A percentile compares a stretch with the other conserved stretches of the same genome.
Conservation (phyloP, 805 yeast genomes). For the Saturnispora serradocipensis region DNA sequence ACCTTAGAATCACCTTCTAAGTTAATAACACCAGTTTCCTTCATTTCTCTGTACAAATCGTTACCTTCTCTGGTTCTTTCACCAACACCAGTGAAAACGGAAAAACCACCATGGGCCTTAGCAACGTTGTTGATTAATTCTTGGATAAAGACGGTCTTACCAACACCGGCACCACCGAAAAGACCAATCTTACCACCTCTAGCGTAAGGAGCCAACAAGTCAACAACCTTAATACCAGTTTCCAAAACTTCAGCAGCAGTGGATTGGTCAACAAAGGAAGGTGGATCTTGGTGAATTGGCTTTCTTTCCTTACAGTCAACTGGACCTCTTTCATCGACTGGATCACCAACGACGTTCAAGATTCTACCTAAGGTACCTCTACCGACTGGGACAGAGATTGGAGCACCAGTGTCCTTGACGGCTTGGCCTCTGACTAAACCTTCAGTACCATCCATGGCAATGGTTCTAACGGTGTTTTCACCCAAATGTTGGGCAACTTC, state of each 20-base stretch:
- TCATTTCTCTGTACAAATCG: conserved; percentile 99
- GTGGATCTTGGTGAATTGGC: conserved; percentile 99
- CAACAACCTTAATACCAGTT: conserved; percentile 99
- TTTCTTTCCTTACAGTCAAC: conserved; percentile 83
- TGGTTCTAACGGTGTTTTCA: conserved; percentile 99
- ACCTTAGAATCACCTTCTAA: conserved; percentile 99
- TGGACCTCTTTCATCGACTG: conserved; percentile 99
- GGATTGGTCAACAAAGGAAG: conserved; percentile 91
- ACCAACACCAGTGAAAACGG: conserved; percentile 99
- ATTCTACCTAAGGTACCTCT: conserved; percentile 99
- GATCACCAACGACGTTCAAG: conserved; percentile 97
- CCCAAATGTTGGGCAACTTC: conserved; percentile 99
- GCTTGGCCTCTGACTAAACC: conserved; percentile 97
- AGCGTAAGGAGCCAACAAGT: conserved; percentile 97
- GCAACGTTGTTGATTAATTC: conserved; percentile 99
- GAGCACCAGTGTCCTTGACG: conserved; percentile 93
- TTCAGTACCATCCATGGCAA: conserved; percentile 99
- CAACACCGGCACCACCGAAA: conserved; percentile 99
- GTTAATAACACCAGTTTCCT: conserved; percentile 99
- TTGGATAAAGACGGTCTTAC: conserved; percentile 99
- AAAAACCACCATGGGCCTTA: conserved; percentile 99
- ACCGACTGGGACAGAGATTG: conserved; percentile 98
- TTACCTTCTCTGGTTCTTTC: conserved; percentile 99
- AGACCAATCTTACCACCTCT: conserved; percentile 99
- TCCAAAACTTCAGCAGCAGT: conserved; percentile 97